These are phyloP conservation scores for Thecamonas trahens DNA, from an alignment of 78 protist species.

Conservation along the genomic window DNA sequence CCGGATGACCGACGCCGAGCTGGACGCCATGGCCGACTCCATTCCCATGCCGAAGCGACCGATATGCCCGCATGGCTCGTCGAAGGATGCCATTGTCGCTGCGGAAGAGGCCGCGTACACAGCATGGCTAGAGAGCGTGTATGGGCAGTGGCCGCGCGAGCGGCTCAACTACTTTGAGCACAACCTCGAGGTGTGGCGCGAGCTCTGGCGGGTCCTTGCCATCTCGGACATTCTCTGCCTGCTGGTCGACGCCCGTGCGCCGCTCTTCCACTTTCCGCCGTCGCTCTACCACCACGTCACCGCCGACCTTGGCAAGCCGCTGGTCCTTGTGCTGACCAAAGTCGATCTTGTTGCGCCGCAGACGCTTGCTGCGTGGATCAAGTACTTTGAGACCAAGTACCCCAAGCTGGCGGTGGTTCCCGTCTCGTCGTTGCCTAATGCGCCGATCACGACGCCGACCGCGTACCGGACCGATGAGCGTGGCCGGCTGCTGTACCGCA, in stretches of 20 bases:
- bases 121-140: neutral
- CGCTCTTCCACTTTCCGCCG: slow-evolving; percentile 35
- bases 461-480: no score
- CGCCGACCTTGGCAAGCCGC: neutral
- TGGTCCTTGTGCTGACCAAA: slow-evolving; percentile 42
- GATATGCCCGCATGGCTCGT: neutral
- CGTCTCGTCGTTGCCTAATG: neutral
- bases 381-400: neutral
- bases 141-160: neutral
- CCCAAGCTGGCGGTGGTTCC: neutral
- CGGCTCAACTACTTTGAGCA: slow-evolving; percentile 47
- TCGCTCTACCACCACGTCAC: slow-evolving; percentile 10
- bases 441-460: no score
- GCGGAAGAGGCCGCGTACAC: neutral
- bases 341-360: neutral
- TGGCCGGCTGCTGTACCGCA: no score
- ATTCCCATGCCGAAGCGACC: slow-evolving; percentile 4
- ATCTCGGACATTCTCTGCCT: slow-evolving; percentile 31
- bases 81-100: neutral
- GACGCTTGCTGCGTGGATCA: neutral
- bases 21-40: no score
- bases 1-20: no score
- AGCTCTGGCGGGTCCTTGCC: slow-evolving; percentile 65
- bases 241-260: slow-evolving; percentile 43
- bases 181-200: slow-evolving; percentile 66